These are phyloP conservation scores for Tylopilus felleus DNA, from an alignment of 768 basidiomycete species.

Conservation along the genomic window DNA sequence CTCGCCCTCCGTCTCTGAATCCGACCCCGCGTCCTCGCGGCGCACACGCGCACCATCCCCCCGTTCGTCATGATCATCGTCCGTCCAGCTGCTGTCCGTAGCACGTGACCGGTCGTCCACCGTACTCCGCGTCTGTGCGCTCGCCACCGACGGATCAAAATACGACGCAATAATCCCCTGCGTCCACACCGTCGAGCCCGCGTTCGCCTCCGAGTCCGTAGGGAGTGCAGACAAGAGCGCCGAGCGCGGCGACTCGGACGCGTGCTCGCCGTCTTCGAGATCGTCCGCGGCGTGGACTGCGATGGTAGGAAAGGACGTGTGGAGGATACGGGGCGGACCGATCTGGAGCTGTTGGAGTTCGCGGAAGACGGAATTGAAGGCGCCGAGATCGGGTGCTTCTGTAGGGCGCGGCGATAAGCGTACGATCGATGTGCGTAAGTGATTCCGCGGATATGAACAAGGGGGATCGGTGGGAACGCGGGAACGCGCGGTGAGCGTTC, in stretches of 20 bases:
- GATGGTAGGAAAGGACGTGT: slow-evolving; percentile 14
- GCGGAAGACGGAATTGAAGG: slow-evolving; percentile 67
- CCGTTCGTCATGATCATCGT: background rate
- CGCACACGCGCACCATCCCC: background rate
- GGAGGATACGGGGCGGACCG: slow-evolving; percentile 31
- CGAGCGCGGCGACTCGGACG: slow-evolving; percentile 20
- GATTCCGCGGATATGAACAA: slow-evolving; percentile 12
- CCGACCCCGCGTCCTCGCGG: slow-evolving; percentile 21
- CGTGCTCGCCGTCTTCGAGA: background rate
- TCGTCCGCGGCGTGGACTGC: slow-evolving; percentile 15
- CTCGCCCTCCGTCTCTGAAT: slow-evolving; percentile 39
- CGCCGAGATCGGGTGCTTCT: slow-evolving; percentile 72
- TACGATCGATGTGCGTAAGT: background rate
- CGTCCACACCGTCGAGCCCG: slow-evolving; percentile 64
- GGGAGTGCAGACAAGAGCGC: slow-evolving; percentile 21
- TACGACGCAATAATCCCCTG: slow-evolving; percentile 58
- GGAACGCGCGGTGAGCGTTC: background rate
- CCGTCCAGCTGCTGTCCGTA: slow-evolving; percentile 12
- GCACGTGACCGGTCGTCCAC: slow-evolving; percentile 27
- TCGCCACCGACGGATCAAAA: slow-evolving; percentile 37
- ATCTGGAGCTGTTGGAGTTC: slow-evolving; percentile 58
- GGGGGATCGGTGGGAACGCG: slow-evolving; percentile 1
- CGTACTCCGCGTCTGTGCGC: slow-evolving; percentile 23
- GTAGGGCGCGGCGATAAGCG: slow-evolving; percentile 3
- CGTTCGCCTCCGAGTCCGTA: slow-evolving; percentile 38